A percentile compares a stretch with the other conserved stretches of the same genome.
These are phyloP conservation scores for Penicillium glabrum DNA, from an alignment of 2,329 filamentous ascomycete genomes.

Conservation along the genomic window DNA sequence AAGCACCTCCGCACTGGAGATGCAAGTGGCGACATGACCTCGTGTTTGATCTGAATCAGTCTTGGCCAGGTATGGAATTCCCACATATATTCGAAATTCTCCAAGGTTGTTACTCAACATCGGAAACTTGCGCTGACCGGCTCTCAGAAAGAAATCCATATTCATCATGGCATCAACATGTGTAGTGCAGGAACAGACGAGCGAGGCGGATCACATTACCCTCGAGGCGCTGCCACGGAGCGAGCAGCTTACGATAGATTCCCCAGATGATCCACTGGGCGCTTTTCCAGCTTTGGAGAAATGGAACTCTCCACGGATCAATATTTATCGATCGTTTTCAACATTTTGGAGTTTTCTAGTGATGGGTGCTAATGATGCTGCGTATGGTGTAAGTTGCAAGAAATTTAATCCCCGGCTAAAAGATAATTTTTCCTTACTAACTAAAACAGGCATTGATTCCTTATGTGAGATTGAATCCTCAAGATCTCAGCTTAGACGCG, in stretches of 20 bases:
- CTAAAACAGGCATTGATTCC: constrained; percentile 48
- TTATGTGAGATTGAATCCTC: constrained; percentile 43
- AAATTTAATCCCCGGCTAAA: not conserved
- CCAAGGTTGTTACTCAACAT: not conserved
- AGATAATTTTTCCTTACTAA: not conserved
- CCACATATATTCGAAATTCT: not conserved
- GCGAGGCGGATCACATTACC: constrained; percentile 9
- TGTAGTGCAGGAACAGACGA: constrained; percentile 8
- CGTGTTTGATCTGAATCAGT: too few species aligned
- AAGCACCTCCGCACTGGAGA: constrained; percentile 4
- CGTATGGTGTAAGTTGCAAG: constrained; percentile 53
- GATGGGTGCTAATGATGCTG: constrained; percentile 60
- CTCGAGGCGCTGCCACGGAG: constrained; percentile 14
- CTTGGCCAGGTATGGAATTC: not conserved
- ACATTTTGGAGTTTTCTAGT: constrained; percentile 60
- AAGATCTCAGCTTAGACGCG: not conserved
- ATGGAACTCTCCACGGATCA: constrained; percentile 53
- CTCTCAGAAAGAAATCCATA: not conserved
- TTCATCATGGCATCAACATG: constrained; percentile 14
- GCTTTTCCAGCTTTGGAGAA: constrained; percentile 15
- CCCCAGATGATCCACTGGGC: not conserved
- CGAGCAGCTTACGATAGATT: not conserved
- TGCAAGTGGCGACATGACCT: not conserved
- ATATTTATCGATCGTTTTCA: constrained; percentile 51
- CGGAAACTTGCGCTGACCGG: too few species aligned